These are phyloP conservation scores for Aureobasidium melanogenum DNA, from an alignment of 2,329 filamentous ascomycete genomes.

Conservation along the genomic window DNA sequence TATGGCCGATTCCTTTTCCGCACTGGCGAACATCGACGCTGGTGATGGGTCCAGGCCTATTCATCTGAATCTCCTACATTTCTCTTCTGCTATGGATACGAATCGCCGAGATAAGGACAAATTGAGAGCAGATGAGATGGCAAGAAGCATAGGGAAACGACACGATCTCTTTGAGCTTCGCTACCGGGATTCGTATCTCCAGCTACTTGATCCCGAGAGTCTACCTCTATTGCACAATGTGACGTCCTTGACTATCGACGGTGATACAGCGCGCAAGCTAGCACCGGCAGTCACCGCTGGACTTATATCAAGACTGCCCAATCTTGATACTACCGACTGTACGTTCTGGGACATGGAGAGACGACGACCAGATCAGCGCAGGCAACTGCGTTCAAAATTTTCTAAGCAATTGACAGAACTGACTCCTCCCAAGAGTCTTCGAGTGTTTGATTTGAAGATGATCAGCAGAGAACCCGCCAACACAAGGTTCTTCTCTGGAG, in stretches of 20 bases:
- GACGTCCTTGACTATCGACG: not conserved
- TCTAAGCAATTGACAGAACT: not conserved
- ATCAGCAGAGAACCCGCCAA: not conserved
- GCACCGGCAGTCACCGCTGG: not conserved
- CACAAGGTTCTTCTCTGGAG: not conserved
- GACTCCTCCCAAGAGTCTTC: not conserved
- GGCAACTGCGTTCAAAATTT: not conserved
- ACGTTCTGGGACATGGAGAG: not conserved
- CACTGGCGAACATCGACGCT: not conserved
- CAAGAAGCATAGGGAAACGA: not conserved
- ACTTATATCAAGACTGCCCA: not conserved
- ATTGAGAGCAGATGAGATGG: not conserved
- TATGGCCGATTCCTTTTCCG: not conserved
- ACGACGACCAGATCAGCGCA: not conserved
- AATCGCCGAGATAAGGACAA: not conserved
- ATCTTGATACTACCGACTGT: not conserved
- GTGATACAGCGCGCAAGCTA: not conserved
- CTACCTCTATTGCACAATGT: not conserved
- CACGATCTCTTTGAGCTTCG: slow-evolving; percentile 2
- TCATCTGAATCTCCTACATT: not conserved
- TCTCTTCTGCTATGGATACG: not conserved
- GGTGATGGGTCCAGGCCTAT: not conserved
- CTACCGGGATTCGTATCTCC: not conserved
- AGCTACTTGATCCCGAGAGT: not conserved
- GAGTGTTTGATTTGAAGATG: not conserved